These are phyloP conservation scores for Diaporthe citriasiana DNA, from an alignment of 2,329 filamentous ascomycete species.

Conservation along the genomic window DNA sequence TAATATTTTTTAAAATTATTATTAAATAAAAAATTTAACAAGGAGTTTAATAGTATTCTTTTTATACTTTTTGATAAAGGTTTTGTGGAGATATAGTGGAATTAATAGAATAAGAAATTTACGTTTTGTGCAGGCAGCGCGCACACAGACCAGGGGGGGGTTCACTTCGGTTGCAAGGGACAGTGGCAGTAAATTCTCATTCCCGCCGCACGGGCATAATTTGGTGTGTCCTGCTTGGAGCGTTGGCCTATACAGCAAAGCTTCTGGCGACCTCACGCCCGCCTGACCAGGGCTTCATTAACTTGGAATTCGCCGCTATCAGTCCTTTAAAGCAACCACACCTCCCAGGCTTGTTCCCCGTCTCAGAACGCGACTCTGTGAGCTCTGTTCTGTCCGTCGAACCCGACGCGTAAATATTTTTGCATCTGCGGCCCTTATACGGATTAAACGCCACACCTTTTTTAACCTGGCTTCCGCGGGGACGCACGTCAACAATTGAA, in stretches of 20 bases:
- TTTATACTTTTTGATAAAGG: no score
- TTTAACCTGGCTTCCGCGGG: background rate
- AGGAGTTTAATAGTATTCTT: no score
- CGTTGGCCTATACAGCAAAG: background rate
- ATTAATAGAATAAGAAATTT: no score
- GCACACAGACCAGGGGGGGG: no score
- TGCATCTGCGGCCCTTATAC: background rate
- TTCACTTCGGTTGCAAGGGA: no score
- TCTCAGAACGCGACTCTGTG: background rate
- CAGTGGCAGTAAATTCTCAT: no score
- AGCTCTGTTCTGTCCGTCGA: background rate
- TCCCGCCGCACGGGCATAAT: no score
- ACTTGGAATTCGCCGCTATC: background rate
- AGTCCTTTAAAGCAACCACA: background rate
- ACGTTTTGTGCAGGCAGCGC: no score
- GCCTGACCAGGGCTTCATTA: no score
- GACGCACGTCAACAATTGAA: background rate
- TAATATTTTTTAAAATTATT: no score
- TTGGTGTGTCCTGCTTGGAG: background rate
- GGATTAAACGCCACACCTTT: background rate
- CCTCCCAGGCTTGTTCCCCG: background rate
- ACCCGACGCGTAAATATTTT: background rate
- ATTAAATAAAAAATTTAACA: no score
- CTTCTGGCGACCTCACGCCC: background rate
- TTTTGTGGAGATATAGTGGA: no score